Evolutionary conservation across 495 filamentous ascomycete species (phyloP), one percentile per base, ranked within the genome.

Genomic region (Peziza echinospora): DNA sequence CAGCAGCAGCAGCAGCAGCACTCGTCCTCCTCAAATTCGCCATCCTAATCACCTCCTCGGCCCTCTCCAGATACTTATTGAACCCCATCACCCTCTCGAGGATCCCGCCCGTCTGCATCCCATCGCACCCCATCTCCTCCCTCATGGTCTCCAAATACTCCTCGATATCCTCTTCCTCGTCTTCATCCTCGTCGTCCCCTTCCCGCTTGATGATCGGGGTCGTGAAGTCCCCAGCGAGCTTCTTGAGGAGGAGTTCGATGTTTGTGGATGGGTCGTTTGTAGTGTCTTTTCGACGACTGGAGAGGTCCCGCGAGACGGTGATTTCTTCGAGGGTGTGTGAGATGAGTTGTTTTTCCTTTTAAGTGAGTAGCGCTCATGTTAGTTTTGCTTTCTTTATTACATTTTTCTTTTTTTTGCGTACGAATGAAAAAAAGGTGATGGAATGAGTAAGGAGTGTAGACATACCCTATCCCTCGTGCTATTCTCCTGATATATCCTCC

Each of bases 241-340:
- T 37, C 3, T 17, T 11, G 30, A 37, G 30, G 30, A 37, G 30
- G 30, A 37, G 30, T 37, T 37, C 30, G 30, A 37, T 11, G 3
- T 5, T 37, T 11, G 3, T 37, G 30, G 30, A 37, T 3, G 30
- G 3, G 9, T 21, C 21, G 42, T 25, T n/a, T 10, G 23, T 28
- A 3, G 19, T 21, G 8, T 16, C 24, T 8, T 43, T 22, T 6
- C 47, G 48, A 13, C 47, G 46, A 40, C 53, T 57, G 10, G 47
- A 53, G 11, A 48, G 55, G 5, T 58, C 55, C 13, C 54, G 45
- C 21, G 51, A 46, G 30, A 45, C 48, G 2, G 51, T 43, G 21
- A 58, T 51, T 17, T 54, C 54, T 40, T 58, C 55, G 16, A 58
- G 57, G 16, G 51, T 30, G 22, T 51, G 44, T 8, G 50, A 59